Evolutionary conservation across 2,329 filamentous ascomycete genomes (phyloP).

Genomic region (Fusarium subglutinans): DNA sequence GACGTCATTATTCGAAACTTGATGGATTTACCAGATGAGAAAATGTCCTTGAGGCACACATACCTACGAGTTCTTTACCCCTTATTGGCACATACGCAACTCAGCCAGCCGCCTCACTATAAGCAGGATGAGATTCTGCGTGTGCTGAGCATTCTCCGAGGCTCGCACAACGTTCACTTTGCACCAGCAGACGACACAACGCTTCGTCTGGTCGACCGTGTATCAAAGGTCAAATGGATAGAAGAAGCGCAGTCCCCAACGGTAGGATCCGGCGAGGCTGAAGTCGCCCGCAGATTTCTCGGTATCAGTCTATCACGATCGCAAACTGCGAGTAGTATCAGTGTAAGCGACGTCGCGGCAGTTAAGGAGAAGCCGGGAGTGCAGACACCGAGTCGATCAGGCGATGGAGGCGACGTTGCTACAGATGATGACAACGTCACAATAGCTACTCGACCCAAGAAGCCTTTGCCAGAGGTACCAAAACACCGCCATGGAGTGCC

Average conservation of each 20-base stretch:
- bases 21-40: slow-evolving; percentile 92
- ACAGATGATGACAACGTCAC: slow-evolving; percentile 35
- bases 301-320: slow-evolving; percentile 75
- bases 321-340: slow-evolving; percentile 76
- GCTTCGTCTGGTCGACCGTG: slow-evolving; percentile 78
- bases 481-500: slow-evolving; percentile 65
- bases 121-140: slow-evolving; percentile 86
- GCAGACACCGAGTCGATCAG: slow-evolving; percentile 75
- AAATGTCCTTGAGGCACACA: slow-evolving; percentile 81
- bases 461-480: slow-evolving; percentile 63
- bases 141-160: slow-evolving; percentile 75
- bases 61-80: slow-evolving; percentile 94
- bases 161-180: slow-evolving; percentile 76
- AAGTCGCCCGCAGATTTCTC: slow-evolving; percentile 67
- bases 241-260: slow-evolving; percentile 45
- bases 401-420: slow-evolving; percentile 40
- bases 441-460: slow-evolving; percentile 51
- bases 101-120: slow-evolving; percentile 87
- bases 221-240: slow-evolving; percentile 77
- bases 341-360: slow-evolving; percentile 79
- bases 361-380: slow-evolving; percentile 85
- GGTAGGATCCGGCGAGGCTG: slow-evolving; percentile 49
- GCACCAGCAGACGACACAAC: slow-evolving; percentile 84
- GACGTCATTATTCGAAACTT: slow-evolving; percentile 97
- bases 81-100: slow-evolving; percentile 88